Evolutionary conservation across 2,329 filamentous ascomycete species (phyloP), one percentile per base, ranked within the genome.

Genomic region (Botrytis galanthina): DNA sequence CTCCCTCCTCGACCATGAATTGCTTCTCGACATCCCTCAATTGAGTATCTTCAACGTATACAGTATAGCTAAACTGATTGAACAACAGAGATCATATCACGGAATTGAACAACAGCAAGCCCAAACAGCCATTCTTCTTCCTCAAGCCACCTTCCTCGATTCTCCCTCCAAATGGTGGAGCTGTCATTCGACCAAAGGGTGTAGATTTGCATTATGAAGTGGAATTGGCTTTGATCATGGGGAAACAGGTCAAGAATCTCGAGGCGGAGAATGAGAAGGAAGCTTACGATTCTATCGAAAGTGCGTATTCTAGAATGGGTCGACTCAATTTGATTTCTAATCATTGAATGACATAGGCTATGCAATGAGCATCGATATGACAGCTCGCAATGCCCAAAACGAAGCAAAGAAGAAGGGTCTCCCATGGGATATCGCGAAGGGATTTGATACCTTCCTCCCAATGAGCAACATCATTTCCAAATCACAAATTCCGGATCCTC

Each of bases 61-160:
- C 29, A 35, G 51, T 3, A 26, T 70, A 20, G 37, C 22, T 71
- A 29, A 35, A 18, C 60, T 57, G 2, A 39, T 60, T 42, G 26
- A 48, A 42, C 1, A 66, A 48, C 59, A 96, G 93, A 80, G 96
- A 97, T 83, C 96, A 99, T 84, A 92, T 98, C 81, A 89, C 92
- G 76, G 96, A 99, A 86, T 89, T 99, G 78, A 94, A 94, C 83
- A 97, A 92, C 83, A 87, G 88, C 75, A 90, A 90, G 77, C 96
- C 96, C 69, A 97, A 96, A 83, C 94, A 98, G 84, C 96, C 96
- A 39, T 98, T 99, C 85, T 99, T 98, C 90, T 99, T 99, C 88
- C 89, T 98, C 78, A 99, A 99, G 87, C 96, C 96, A 2, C 85
- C 95, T 0, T 93, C 92, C 59, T 93, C 94, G 5, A 93, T 99